A percentile compares a stretch with the other conserved stretches of the same genome.
Evolutionary conservation across 495 filamentous ascomycete species (phyloP).

Genomic region (Xylaria intraflava): DNA sequence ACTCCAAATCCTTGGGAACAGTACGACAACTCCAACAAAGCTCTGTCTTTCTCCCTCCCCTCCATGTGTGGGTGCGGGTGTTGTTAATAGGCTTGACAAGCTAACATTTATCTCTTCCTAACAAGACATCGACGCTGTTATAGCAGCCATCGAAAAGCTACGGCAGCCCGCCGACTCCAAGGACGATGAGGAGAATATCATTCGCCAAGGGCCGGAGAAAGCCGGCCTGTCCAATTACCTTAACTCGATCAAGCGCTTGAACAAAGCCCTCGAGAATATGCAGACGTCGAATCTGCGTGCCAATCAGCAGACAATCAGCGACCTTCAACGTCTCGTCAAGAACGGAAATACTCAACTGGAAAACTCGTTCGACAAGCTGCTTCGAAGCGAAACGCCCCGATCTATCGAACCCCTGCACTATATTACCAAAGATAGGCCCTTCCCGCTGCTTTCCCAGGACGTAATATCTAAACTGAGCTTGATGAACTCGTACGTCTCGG

Average conservation of each 20-base stretch:
- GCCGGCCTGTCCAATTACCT: conserved; percentile 80
- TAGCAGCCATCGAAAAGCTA: conserved; percentile 78
- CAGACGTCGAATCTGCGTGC: conserved; percentile 79
- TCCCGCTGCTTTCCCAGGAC: conserved; percentile 43
- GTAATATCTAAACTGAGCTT: conserved; percentile 43
- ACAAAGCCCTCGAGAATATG: conserved; percentile 71
- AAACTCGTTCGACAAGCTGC: conserved; percentile 65
- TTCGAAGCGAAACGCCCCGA: conserved; percentile 60
- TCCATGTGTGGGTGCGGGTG: not conserved
- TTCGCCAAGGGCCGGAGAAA: conserved; percentile 75
- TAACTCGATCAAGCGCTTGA: conserved; percentile 78
- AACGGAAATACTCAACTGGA: conserved; percentile 76
- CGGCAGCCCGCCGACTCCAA: conserved; percentile 83
- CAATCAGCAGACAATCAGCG: conserved; percentile 81
- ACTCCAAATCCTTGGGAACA: conserved; percentile 75
- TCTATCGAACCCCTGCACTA: conserved; percentile 86
- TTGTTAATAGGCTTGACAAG: not conserved
- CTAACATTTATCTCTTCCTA: conserved; percentile 2
- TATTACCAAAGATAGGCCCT: conserved; percentile 72
- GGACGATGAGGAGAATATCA: conserved; percentile 82
- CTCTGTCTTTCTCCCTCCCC: no score
- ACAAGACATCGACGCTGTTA: conserved; percentile 74
- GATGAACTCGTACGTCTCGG: conserved; percentile 44
- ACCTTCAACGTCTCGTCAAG: conserved; percentile 69
- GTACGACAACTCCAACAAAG: conserved; percentile 30